Conservation (phyloP, 2,329 filamentous ascomycete species). For the Dactylellina leptospora region DNA sequence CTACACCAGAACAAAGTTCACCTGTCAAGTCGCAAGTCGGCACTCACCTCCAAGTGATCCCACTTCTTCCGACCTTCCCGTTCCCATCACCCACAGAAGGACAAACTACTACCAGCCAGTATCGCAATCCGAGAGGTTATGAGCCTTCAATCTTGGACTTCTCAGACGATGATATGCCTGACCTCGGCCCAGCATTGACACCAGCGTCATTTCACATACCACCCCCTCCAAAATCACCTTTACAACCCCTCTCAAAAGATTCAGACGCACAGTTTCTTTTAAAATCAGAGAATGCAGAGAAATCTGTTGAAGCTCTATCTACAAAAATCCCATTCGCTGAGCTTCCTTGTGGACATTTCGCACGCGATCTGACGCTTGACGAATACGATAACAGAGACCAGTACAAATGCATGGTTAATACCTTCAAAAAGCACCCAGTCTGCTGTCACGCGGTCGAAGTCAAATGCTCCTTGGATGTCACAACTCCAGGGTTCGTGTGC, state of each 20-base stretch:
- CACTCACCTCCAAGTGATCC: neutral
- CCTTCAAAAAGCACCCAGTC: neutral
- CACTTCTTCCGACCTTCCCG: neutral
- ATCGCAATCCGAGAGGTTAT: neutral
- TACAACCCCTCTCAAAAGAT: neutral
- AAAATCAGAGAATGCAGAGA: no score
- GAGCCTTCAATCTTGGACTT: slow-evolving; percentile 8
- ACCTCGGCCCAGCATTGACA: neutral
- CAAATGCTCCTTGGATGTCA: neutral
- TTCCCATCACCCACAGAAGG: neutral
- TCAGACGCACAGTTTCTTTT: neutral
- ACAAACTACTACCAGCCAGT: neutral
- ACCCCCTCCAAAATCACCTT: neutral
- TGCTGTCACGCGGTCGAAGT: slow-evolving; percentile 8
- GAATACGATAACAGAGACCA: neutral
- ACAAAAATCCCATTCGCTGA: neutral
- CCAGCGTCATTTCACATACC: neutral
- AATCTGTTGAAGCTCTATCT: no score
- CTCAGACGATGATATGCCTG: slow-evolving; percentile 1
- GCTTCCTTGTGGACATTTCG: slow-evolving; percentile 9
- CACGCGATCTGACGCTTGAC: neutral
- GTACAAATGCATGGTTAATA: neutral
- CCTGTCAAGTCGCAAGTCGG: neutral
- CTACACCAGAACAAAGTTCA: neutral
- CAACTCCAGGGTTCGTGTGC: neutral